Base-by-base conservation (phyloP, 177 flowering plant genomes). In the Tripterygium wilfordii region DNA sequence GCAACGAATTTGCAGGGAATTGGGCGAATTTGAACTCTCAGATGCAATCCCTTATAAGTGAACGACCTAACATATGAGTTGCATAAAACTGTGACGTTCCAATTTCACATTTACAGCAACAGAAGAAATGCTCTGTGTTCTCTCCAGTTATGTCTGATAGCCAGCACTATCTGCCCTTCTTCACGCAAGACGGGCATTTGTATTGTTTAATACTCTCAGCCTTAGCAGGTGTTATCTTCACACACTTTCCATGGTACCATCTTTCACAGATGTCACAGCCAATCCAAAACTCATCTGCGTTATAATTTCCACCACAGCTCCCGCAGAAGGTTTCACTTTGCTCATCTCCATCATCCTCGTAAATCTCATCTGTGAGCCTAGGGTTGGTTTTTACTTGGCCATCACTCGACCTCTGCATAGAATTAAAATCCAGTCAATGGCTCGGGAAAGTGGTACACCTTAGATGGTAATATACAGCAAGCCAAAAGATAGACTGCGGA, bases 191-290 rank as follows among this genome's bases (percentile, higher is more conserved):
- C 29, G 97, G 97, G 70, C 97, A 86, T 60, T 85, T 89, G 69
- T 89, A 86, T 58, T 89, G 97, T 75, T 85, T 83, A 49, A 89
- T 89, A 39, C 45, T 83, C 72, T 83, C 95, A 3, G 97, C 97
- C 68, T 86, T 89, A 8, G 92, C 92, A 38, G 95, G 97, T 13
- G 95, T 89, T 49, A 89, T 89, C 76, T 83, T 86, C 69, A 89
- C 97, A 32, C 97, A 89, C 51, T 86, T 85, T 7, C 97, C 95
- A 36, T 89, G 97, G 63, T 36, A 89, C 92, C 95, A 89, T 61
- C 75, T 69, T 61, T 89, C 97, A 27, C 97, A 89, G 14, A 83
- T 61, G 57, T 89, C 97, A 45, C 95, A 89, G 33, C 92, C 79
- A 21, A 86, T 89, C 95, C 97, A 89, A 45, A 82, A 89, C 63